These are phyloP conservation scores for Podila verticillata DNA, from an alignment of 192 early-diverging fungal genomes.

Conservation along the genomic window DNA sequence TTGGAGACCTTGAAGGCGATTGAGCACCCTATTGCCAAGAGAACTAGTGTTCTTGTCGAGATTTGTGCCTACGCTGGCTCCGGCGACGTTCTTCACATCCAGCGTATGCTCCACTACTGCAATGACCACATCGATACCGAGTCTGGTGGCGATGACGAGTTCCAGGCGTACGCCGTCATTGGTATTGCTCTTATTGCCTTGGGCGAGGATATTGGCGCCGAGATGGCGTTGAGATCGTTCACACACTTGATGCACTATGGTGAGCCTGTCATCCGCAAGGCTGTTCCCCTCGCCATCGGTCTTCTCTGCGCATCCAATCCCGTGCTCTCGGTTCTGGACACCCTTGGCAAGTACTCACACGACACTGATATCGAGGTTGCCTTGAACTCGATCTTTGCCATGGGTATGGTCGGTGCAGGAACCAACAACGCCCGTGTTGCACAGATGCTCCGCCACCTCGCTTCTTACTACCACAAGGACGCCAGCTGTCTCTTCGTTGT, in stretches of 20 bases:
- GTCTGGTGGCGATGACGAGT: constrained; percentile 73
- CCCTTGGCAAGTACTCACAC: constrained; percentile 98
- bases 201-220: constrained; percentile 96
- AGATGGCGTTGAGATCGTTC: constrained; percentile 95
- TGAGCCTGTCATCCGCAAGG: constrained; percentile 90
- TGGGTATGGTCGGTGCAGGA: constrained; percentile 98
- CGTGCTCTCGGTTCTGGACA: constrained; percentile 89
- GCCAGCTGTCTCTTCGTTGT: constrained; percentile 87
- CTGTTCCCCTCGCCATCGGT: constrained; percentile 95
- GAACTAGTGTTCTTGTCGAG: constrained; percentile 88
- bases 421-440: constrained; percentile 99
- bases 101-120: constrained; percentile 95
- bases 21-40: constrained; percentile 92
- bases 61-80: constrained; percentile 90
- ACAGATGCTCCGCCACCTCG: constrained; percentile 96
- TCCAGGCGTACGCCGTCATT: constrained; percentile 95
- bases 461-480: constrained; percentile 97
- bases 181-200: constrained; percentile 96
- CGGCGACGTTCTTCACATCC: constrained; percentile 96
- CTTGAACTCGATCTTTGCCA: constrained; percentile 96
- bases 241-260: constrained; percentile 99
- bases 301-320: constrained; percentile 97
- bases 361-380: constrained; percentile 97
- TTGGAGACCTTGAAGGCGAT: constrained; percentile 95
- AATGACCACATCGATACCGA: constrained; percentile 97